Conservation (phyloP, 306 rosid genomes). For the Casuarina cunninghamiana region DNA sequence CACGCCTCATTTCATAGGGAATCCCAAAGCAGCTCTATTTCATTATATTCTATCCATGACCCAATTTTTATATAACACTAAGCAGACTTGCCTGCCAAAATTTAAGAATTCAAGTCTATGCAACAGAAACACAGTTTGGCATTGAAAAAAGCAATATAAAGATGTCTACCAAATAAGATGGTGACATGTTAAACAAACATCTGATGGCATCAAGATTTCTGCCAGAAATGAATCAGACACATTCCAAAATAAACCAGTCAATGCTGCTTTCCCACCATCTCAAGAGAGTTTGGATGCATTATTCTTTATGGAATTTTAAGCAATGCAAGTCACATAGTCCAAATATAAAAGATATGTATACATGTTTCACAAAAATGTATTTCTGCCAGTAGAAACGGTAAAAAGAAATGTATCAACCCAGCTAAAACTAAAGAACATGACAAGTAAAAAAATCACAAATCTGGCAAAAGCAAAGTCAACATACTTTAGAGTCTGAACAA, state of each 20-base stretch:
- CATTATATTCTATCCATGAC: too few relatives aligned
- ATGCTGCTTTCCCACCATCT: neutral
- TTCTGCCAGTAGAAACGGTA: neutral
- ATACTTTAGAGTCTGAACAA: neutral
- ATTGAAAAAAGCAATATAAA: neutral
- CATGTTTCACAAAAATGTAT: neutral
- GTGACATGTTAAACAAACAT: neutral
- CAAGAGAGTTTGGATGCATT: neutral
- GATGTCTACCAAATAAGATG: neutral
- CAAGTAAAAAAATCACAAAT: neutral
- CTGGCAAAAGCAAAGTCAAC: neutral
- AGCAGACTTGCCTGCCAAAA: neutral
- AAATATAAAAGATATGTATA: neutral
- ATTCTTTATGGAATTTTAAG: neutral
- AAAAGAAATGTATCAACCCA: neutral
- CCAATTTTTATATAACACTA: too few relatives aligned
- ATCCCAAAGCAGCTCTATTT: too few relatives aligned
- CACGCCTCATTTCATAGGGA: too few relatives aligned
- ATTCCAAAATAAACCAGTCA: neutral
- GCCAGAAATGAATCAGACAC: neutral
- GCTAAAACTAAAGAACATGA: neutral
- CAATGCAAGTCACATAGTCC: neutral
- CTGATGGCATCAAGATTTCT: neutral
- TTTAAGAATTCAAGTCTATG: neutral
- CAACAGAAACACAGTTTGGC: neutral